These are phyloP conservation scores for Aspergillus mulundensis DNA, from an alignment of 495 filamentous ascomycete species.

Conservation along the genomic window DNA sequence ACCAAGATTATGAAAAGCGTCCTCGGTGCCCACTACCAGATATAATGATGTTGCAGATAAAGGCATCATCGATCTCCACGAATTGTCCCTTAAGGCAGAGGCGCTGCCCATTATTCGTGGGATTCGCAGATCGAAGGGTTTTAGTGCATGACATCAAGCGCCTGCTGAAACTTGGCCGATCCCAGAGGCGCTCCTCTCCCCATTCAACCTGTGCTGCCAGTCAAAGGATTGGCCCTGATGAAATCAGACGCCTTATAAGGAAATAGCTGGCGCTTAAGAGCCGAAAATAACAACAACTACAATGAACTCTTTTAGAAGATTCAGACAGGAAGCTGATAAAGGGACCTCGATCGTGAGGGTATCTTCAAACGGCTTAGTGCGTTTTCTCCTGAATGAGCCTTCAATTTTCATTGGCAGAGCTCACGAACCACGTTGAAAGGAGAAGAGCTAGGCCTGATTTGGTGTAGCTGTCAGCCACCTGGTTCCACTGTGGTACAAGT, in stretches of 20 bases:
- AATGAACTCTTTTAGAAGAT: background rate
- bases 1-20: background rate
- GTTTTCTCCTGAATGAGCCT: background rate
- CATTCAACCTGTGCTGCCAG: background rate
- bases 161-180: constrained; percentile 32
- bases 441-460: background rate
- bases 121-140: constrained; percentile 24
- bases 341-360: background rate
- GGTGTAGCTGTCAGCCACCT: background rate
- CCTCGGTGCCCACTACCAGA: background rate
- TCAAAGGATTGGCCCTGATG: constrained; percentile 1
- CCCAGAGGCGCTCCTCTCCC: constrained; percentile 2
- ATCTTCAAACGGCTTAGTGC: background rate
- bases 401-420: background rate
- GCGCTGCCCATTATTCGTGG: constrained; percentile 13
- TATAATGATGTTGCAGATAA: constrained; percentile 18
- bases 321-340: background rate
- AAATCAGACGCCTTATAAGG: background rate
- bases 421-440: background rate
- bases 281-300: constrained; percentile 4
- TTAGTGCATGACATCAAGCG: constrained; percentile 42
- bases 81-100: constrained; percentile 3
- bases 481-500: constrained; percentile 4
- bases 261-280: constrained; percentile 4
- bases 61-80: constrained; percentile 16